phyloP scores from a whole-genome alignment of 2,329 filamentous ascomycete genomes.

The Beauveria sp. region DNA sequence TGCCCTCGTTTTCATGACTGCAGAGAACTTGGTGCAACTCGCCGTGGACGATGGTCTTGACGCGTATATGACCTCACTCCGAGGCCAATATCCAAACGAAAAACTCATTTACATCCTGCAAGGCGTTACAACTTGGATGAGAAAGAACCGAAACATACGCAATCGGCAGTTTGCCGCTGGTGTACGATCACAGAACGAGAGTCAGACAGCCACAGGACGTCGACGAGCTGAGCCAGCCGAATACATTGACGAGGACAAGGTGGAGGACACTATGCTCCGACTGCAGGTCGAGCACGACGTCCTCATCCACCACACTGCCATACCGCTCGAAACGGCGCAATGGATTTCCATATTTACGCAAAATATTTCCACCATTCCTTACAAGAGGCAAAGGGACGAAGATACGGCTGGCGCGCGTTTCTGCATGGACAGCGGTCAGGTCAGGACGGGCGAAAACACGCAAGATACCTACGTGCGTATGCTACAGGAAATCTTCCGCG shows the following conservation, averaged over 20 bases:
- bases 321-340: conserved; percentile 56
- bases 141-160: conserved; percentile 58
- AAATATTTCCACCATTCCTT: conserved; percentile 69
- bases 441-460: conserved; percentile 58
- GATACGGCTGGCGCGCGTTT: conserved; percentile 52
- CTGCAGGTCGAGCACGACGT: conserved; percentile 61
- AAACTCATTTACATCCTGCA: conserved; percentile 65
- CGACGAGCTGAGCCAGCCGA: conserved; percentile 32
- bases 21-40: conserved; percentile 58
- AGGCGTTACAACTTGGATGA: conserved; percentile 57
- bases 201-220: conserved; percentile 22
- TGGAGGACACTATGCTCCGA: conserved; percentile 64
- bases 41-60: conserved; percentile 46
- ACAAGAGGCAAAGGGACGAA: conserved; percentile 48
- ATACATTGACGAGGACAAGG: conserved; percentile 56
- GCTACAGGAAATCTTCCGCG: conserved; percentile 65
- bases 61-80: conserved; percentile 49
- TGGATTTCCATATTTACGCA: conserved; percentile 71
- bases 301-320: conserved; percentile 61
- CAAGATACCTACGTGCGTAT: conserved; percentile 65
- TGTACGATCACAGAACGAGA: conserved; percentile 41
- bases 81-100: conserved; percentile 42
- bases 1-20: conserved; percentile 53
- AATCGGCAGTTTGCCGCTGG: conserved; percentile 62
- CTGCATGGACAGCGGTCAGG: conserved; percentile 74